These are phyloP conservation scores for Aureococcus anophagefferens DNA, from an alignment of 108 stramenopile genomes.

Conservation along the genomic window DNA sequence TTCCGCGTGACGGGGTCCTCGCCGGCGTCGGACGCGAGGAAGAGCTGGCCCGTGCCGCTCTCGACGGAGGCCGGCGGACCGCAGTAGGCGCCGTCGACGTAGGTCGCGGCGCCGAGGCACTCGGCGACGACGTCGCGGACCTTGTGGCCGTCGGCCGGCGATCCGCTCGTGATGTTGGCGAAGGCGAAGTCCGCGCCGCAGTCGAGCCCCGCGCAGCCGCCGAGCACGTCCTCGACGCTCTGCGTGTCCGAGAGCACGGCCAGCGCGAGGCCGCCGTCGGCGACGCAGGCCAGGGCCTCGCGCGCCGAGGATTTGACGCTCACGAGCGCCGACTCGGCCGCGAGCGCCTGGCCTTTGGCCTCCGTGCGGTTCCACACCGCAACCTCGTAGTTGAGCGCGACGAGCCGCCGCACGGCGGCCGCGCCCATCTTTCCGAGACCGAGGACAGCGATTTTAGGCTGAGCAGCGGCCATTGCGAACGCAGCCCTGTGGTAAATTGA, in stretches of 20 bases:
- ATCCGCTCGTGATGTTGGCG: neutral
- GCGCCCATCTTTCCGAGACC: neutral
- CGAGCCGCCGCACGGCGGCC: neutral
- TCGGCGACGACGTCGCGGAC: neutral
- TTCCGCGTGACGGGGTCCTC: neutral
- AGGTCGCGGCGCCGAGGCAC: neutral
- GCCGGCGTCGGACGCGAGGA: neutral
- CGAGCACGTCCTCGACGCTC: neutral
- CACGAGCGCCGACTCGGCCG: neutral
- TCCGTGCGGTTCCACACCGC: neutral
- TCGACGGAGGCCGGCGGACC: neutral
- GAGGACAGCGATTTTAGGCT: neutral
- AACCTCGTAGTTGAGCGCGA: neutral
- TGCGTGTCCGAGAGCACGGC: neutral
- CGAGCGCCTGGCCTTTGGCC: neutral
- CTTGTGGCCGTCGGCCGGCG: neutral
- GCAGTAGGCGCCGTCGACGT: slow-evolving; percentile 2
- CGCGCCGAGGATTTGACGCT: neutral
- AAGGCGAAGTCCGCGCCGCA: too few species aligned
- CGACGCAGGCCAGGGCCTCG: neutral
- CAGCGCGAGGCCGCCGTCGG: neutral
- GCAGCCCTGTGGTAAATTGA: too few species aligned
- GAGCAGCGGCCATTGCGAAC: too few species aligned
- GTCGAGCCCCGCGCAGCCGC: too few species aligned
- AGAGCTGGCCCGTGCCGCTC: neutral